phyloP scores from a whole-genome alignment of 1,284 basidiomycete genomes.

The Mycena citricolor region DNA sequence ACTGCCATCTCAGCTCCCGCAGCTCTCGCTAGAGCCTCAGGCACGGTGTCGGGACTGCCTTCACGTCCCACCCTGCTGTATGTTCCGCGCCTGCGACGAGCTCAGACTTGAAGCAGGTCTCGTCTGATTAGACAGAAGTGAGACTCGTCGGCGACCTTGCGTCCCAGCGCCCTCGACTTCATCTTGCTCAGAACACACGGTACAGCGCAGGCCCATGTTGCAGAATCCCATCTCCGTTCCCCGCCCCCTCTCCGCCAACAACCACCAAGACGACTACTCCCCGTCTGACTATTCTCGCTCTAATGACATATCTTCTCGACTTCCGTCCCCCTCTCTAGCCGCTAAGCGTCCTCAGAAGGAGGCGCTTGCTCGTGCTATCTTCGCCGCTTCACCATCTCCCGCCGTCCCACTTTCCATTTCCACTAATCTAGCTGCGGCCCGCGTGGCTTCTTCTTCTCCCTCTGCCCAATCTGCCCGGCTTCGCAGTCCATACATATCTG shows the following conservation, averaged over 20 bases:
- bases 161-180: conserved; percentile 20
- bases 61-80: conserved; percentile 38
- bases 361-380: conserved; percentile 33
- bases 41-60: conserved; percentile 21
- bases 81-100: conserved; percentile 45
- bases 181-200: too few species aligned
- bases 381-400: conserved; percentile 33
- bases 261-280: conserved; percentile 42
- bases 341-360: conserved; percentile 40
- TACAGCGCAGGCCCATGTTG: conserved; percentile 65
- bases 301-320: conserved; percentile 43
- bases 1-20: conserved; percentile 26
- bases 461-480: conserved; percentile 60
- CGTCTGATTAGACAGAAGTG: conserved; percentile 44
- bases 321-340: conserved; percentile 27
- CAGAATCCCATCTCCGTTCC: conserved; percentile 60
- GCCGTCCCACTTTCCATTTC: conserved; percentile 37
- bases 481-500: conserved; percentile 46
- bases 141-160: conserved; percentile 27
- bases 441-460: conserved; percentile 34
- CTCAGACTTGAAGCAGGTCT: conserved; percentile 59
- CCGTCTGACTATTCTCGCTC: conserved; percentile 43
- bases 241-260: conserved; percentile 46
- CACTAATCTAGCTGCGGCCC: conserved; percentile 32
- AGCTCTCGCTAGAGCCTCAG: conserved; percentile 26